Evolutionary conservation across 2,329 filamentous ascomycete genomes (phyloP).

Genomic region (Aureobasidium vineae): DNA sequence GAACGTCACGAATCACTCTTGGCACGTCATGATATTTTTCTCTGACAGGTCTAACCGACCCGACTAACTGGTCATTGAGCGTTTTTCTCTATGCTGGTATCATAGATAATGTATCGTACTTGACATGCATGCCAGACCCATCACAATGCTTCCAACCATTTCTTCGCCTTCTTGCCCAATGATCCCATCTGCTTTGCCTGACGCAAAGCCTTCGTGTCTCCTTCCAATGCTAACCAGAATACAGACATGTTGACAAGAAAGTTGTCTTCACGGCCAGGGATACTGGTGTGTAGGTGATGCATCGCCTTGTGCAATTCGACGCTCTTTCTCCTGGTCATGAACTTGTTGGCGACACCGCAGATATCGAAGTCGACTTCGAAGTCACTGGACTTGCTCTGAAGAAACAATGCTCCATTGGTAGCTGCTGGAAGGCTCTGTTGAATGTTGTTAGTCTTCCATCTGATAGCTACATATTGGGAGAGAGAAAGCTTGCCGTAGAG

Average conservation of each 20-base stretch:
- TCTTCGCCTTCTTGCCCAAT: constrained; percentile 4
- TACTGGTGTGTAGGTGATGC: neutral
- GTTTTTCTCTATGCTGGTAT: neutral
- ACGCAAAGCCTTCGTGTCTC: neutral
- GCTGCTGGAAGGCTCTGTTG: neutral
- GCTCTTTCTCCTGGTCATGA: neutral
- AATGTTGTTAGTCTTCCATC: neutral
- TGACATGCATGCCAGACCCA: neutral
- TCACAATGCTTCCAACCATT: constrained; percentile 3
- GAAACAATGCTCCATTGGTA: neutral
- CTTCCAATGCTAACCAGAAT: neutral
- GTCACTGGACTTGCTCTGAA: neutral
- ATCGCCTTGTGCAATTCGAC: neutral
- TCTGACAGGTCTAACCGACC: neutral
- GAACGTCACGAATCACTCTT: neutral
- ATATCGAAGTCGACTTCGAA: neutral
- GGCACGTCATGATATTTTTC: neutral
- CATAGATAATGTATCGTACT: constrained; percentile 3
- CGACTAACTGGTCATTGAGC: neutral
- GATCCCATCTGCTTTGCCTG: neutral
- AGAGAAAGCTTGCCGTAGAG: neutral
- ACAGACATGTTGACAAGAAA: neutral
- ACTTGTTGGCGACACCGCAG: neutral
- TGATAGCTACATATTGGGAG: neutral
- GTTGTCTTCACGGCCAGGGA: neutral